Evolutionary conservation across 2,329 filamentous ascomycete species (phyloP), one percentile per base, ranked within the genome.

Genomic region (Sphaceloma murrayae): DNA sequence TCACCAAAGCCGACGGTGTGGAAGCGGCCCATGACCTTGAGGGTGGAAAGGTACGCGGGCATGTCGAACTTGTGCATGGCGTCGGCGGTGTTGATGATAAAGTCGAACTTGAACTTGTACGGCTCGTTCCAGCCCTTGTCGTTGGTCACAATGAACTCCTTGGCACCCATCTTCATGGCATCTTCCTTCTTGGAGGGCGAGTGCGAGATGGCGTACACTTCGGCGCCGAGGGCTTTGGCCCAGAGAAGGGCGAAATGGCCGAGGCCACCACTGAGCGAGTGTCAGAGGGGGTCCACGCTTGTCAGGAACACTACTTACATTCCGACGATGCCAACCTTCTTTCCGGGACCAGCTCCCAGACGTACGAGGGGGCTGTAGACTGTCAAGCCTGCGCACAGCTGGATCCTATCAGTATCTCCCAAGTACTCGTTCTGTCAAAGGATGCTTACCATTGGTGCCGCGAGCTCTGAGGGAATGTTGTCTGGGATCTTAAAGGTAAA

Each of bases 21-120:
- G 77, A 83, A 91, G 58, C 73, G 75, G 47, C 82, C 84, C 66
- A 87, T 83, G 46, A 89, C 79, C 64, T 89, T 86, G 60, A 93
- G 74, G 55, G 87, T 74, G 49, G 74, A 76, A 56, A 93, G 75
- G 67, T 91, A 93, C 51, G 80, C 73, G 43, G 65, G 63, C 22
- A 85, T 67, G 57, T 85, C 75, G 64, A 85, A 85, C 42, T 78
- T 74, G 56, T 77, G 69, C 42, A 75, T 80, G 26, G 73, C 77
- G 57, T 77, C 83, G 54, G 83, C 80, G 5, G 77, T 80, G 71
- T 82, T 85, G 67, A 87, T 62, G 60, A 87, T 82, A 54, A 87
- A 71, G 65, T 87, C 83, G 55, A 87, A 85, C 1, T 74, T 77
- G 60, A 68, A 71, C 48, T 63, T 66, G 56, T 69, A 70, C 14